Percentiles rank a stretch among this genome's conserved stretches.
phyloP scores from a whole-genome alignment of 73 alveolate species.

The Tetrahymena malaccensis region DNA sequence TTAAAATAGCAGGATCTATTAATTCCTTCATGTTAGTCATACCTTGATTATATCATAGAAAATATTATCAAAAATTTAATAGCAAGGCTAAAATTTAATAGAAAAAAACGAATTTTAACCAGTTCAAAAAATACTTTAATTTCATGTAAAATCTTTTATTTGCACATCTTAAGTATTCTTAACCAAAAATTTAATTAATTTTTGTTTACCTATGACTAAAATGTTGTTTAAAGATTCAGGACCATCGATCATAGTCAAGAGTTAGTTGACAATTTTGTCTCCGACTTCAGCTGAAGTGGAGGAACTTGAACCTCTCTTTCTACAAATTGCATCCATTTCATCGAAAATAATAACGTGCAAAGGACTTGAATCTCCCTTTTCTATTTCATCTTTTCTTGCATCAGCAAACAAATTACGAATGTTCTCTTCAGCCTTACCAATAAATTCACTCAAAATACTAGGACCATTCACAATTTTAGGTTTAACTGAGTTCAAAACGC shows the following conservation, averaged over 20 bases:
- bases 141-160: no score
- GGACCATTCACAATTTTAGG: slow-evolving; percentile 82
- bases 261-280: slow-evolving; percentile 98
- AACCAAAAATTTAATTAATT: neutral
- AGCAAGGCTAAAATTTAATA: no score
- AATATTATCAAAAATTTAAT: no score
- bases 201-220: slow-evolving; percentile 75
- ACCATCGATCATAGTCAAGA: slow-evolving; percentile 99
- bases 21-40: slow-evolving; percentile 98
- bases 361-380: slow-evolving; percentile 90
- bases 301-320: slow-evolving; percentile 95
- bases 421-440: slow-evolving; percentile 74
- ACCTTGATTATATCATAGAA: neutral
- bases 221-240: slow-evolving; percentile 98
- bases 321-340: slow-evolving; percentile 99
- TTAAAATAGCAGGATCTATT: slow-evolving; percentile 99
- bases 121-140: no score
- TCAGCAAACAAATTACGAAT: slow-evolving; percentile 65
- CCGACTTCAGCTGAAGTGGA: slow-evolving; percentile 93
- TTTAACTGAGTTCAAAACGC: slow-evolving; percentile 57
- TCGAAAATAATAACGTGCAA: slow-evolving; percentile 98
- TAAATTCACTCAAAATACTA: slow-evolving; percentile 66
- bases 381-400: slow-evolving; percentile 63
- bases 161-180: no score
- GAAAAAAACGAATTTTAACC: no score